Evolutionary conservation across 139 green algal genomes (phyloP).

Genomic region (Chlamydomonas sp.): DNA sequence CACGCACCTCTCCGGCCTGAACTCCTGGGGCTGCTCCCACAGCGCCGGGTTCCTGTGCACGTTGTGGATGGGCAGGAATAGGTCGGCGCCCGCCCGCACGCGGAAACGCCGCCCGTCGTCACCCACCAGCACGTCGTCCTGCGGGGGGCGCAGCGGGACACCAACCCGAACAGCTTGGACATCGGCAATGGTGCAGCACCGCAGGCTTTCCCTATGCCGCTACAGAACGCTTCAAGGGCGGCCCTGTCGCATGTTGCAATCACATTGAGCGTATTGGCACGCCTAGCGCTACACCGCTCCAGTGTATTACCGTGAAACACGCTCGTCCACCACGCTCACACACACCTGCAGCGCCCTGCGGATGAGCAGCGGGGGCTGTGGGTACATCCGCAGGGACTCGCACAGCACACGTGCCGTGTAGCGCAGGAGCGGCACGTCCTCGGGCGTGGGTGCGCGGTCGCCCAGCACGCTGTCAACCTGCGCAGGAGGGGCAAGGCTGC

Average conservation of each 20-base stretch:
- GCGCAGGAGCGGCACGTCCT: conserved; percentile 58
- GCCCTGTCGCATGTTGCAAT: no score
- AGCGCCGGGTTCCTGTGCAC: conserved; percentile 74
- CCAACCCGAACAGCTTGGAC: no score
- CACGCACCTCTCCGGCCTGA: conserved; percentile 69
- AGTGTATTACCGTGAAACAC: background rate
- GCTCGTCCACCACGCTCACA: no score
- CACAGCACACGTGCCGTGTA: conserved; percentile 87
- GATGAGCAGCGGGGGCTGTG: conserved; percentile 95
- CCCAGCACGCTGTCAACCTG: conserved; percentile 74
- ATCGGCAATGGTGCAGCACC: no score
- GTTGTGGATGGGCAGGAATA: conserved; percentile 94
- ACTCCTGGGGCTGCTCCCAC: conserved; percentile 79
- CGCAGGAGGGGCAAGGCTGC: background rate
- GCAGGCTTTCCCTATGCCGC: no score
- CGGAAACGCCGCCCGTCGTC: conserved; percentile 50
- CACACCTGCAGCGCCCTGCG: conserved; percentile 64
- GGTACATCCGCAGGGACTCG: conserved; percentile 95
- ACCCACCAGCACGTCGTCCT: conserved; percentile 10
- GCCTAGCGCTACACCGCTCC: no score
- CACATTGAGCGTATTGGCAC: no score
- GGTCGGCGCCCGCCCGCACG: conserved; percentile 69
- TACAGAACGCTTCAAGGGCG: no score
- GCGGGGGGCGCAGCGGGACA: background rate
- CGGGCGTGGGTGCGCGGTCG: conserved; percentile 70